Evolutionary conservation across 2,329 filamentous ascomycete genomes (phyloP), one percentile per base, ranked within the genome.

Genomic region (Dactylonectria estremocensis): DNA sequence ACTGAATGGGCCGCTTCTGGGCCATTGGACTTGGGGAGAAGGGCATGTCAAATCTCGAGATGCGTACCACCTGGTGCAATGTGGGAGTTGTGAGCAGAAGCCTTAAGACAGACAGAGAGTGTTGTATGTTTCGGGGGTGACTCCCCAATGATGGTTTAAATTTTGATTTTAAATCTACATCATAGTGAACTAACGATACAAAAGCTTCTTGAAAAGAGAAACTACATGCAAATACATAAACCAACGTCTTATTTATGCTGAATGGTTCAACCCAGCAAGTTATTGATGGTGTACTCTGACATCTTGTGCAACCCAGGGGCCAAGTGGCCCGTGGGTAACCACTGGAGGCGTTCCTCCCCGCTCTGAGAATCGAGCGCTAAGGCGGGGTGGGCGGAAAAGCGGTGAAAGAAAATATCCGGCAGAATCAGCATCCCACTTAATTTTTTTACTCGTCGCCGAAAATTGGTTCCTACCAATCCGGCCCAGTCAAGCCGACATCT

Each of bases 401-500:
- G 79, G 79, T 81, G 72, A 76, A 64, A 52, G 33, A 24, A 71
- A 69, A 65, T 53, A 61, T 48, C 68, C 71, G 80, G 80, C 80
- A 81, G 79, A 81, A 81, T 80, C 61, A 68, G 65, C 74, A 79
- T 78, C 78, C 80, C 80, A 80, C 80, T 77, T 78, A 74, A 77
- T 80, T 82, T 81, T 81, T 81, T 75, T 76, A 56, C 45, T 7
- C 60, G 54, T 35, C n/a, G 28, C 64, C 66, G 66, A 71, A 69
- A 70, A 70, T 72, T 71, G 72, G 57, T 49, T 64, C 69, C 49
- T 50, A 49, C 22, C 52, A 40, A 33, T 45, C 43, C 28, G 61
- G 56, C 66, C 54, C 64, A 67, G 66, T 59, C 65, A 67, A 69
- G 72, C 68, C 66, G 56, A 64, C 24, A 68, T 60, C 62, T 61